Base-by-base conservation (phyloP, 805 yeast species). In the Hanseniaspora jakobsenii region DNA sequence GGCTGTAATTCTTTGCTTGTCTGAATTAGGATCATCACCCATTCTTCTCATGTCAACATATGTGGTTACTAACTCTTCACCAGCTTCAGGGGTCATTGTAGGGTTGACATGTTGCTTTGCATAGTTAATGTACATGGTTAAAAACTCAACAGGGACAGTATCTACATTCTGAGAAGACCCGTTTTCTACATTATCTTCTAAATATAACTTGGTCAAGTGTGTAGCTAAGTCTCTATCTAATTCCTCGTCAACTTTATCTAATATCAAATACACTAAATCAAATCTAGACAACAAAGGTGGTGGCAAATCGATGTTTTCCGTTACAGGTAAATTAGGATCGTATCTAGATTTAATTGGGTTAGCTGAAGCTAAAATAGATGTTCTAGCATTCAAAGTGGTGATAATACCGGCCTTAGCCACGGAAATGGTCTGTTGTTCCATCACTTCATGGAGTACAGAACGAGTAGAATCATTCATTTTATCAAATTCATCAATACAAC, bases 351-450 rank as follows among this genome's bases (percentile, higher is more conserved):
- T 89, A 50, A 91, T 87, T 12, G 98, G 98, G 61, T 91, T 91
- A 1, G 98, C 98, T 31, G 95, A 82, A 0, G 98, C 98, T 47
- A 91, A 67, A 51, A 91, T 81, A 1, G 97, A 89, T 0, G 96
- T 89, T 63, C 98, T 73, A 1, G 98, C 98, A 60, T 91, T 91
- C 49, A 91, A 68, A 0, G 97, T 91, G 5, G 98, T 91, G 55
- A 91, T 91, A 57, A 91, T 91, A 49, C 98, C 98, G 1, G 98
- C 98, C 57, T 91, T 91, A 26, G 98, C 98, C 56, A 91, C 85
- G 8, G 96, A 86, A 35, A 91, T 91, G 1, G 98, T 91, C 62
- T 91, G 98, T 61, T 91, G 98, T 66, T 91, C 98, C 98, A 91
- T 91, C 9, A 91, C 98, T 69, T 91, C 98, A 60, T 91, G 98